These are phyloP conservation scores for Coprinopsis sp. DNA, from an alignment of 768 basidiomycete species.

Conservation along the genomic window DNA sequence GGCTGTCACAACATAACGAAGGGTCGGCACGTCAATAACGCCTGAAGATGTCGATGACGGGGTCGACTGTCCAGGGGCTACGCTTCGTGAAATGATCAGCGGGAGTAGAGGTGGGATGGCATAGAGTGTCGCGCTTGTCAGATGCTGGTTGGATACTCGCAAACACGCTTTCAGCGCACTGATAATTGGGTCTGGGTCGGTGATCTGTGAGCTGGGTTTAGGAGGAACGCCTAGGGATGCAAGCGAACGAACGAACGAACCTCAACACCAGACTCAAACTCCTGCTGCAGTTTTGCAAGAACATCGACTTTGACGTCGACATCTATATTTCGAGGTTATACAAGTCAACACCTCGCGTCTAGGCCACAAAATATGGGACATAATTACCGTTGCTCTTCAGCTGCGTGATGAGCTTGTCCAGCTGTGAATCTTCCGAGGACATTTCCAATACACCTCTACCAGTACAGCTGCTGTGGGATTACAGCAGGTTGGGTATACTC, in stretches of 20 bases:
- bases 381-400: conserved; percentile 59
- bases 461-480: neutral
- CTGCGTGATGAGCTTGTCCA: conserved; percentile 60
- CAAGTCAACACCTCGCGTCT: conserved; percentile 3
- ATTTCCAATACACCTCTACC: conserved; percentile 24
- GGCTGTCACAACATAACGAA: conserved; percentile 64
- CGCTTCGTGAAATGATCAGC: conserved; percentile 46
- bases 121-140: conserved; percentile 71
- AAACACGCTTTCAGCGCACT: conserved; percentile 68
- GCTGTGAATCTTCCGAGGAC: conserved; percentile 44
- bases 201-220: conserved; percentile 42
- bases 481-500: neutral
- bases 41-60: conserved; percentile 36
- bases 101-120: conserved; percentile 64
- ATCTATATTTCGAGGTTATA: too few species aligned
- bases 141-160: conserved; percentile 76
- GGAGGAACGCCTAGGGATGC: neutral
- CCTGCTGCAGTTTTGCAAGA: conserved; percentile 68
- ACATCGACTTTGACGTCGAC: conserved; percentile 80
- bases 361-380: conserved; percentile 8
- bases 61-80: neutral
- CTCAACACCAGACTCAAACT: conserved; percentile 69
- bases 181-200: conserved; percentile 69
- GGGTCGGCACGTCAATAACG: conserved; percentile 47
- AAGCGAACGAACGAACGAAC: conserved; percentile 33